Evolutionary conservation across 148 eudicot genomes (phyloP).

Genomic region (Rhododendron henanense): DNA sequence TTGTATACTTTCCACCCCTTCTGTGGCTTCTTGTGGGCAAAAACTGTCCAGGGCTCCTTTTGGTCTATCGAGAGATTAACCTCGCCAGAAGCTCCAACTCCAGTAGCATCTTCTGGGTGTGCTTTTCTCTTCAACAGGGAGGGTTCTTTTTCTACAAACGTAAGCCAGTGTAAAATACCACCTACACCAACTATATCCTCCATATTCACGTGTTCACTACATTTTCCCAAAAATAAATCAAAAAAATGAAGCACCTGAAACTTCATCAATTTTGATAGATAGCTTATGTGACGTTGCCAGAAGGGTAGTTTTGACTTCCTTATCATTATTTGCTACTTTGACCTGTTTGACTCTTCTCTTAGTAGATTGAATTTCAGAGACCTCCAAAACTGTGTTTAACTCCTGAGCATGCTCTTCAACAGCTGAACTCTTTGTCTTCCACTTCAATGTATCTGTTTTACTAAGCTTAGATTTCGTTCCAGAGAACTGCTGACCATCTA

Average conservation of each 20-base stretch:
- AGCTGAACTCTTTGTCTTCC: conserved; percentile 18
- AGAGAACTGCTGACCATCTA: conserved; percentile 15
- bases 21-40: conserved; percentile 95
- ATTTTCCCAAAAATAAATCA: not conserved
- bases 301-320: conserved; percentile 27
- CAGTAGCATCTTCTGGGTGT: conserved; percentile 28
- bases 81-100: conserved; percentile 31
- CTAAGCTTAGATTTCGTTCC: conserved; percentile 11
- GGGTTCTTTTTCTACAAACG: conserved; percentile 19
- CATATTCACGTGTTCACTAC: not conserved
- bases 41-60: conserved; percentile 79
- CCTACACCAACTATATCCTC: conserved; percentile 20
- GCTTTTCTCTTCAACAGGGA: conserved; percentile 29
- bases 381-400: conserved; percentile 17
- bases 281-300: conserved; percentile 27
- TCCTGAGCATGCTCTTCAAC: conserved; percentile 5
- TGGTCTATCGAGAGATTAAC: conserved; percentile 28
- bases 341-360: conserved; percentile 29
- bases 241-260: conserved; percentile 23
- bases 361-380: conserved; percentile 29
- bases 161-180: conserved; percentile 2
- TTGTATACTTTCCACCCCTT: conserved; percentile 84
- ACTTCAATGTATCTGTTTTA: conserved; percentile 13
- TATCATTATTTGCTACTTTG: conserved; percentile 16
- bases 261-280: conserved; percentile 24